Conservation (phyloP, 2,329 filamentous ascomycete species). For the Talaromyces sp. region DNA sequence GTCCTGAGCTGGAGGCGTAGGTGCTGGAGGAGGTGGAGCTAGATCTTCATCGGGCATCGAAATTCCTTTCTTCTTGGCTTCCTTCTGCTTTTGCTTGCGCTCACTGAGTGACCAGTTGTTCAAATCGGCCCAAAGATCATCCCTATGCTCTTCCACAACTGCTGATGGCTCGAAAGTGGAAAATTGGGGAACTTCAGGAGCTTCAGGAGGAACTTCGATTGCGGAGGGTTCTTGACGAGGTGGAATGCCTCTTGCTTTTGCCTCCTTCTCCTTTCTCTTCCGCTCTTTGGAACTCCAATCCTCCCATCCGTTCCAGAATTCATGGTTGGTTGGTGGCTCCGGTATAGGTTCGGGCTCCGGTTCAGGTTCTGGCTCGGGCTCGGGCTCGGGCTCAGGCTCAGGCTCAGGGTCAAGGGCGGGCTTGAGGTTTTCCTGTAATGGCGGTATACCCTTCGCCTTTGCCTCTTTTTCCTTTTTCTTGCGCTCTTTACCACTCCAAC, state of each 20-base stretch:
- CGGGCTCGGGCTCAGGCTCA: constrained; percentile 11
- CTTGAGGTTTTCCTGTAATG: constrained; percentile 12
- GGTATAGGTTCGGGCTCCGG: constrained; percentile 29
- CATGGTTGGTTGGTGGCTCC: constrained; percentile 15
- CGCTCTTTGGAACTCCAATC: constrained; percentile 8
- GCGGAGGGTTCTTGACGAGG: constrained; percentile 10
- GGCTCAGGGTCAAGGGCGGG: constrained; percentile 12
- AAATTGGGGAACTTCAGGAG: constrained; percentile 16
- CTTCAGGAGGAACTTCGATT: constrained; percentile 16
- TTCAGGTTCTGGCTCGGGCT: constrained; percentile 26
- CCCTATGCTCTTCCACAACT: constrained; percentile 20
- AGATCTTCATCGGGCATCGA: constrained; percentile 4
- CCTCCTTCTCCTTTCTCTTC: constrained; percentile 13
- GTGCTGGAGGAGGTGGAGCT: constrained; percentile 45
- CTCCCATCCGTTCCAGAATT: constrained; percentile 14
- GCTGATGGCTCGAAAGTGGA: constrained; percentile 25
- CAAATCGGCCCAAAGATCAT: constrained; percentile 13
- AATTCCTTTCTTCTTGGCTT: constrained; percentile 16
- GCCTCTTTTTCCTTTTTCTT: constrained; percentile 15
- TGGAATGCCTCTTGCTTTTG: constrained; percentile 10
- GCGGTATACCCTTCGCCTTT: constrained; percentile 7
- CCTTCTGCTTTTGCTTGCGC: constrained; percentile 14
- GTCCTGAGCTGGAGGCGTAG: constrained; percentile 44
- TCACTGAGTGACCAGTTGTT: constrained; percentile 12
- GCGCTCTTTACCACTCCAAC: not conserved